phyloP scores from a whole-genome alignment of 306 rosid genomes.

The Glycine soja region DNA sequence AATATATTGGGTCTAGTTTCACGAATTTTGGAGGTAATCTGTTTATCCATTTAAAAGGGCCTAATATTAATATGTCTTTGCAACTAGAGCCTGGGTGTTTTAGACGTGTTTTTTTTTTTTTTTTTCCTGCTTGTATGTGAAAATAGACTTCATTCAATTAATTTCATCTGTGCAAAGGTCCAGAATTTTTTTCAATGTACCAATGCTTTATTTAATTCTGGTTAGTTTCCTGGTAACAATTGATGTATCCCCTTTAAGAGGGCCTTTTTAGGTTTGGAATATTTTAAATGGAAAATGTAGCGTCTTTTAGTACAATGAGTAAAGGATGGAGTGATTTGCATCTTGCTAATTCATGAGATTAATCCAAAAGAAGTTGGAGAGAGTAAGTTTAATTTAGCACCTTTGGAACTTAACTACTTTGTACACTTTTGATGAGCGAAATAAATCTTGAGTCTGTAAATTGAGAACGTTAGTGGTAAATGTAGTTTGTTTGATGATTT shows the following conservation, averaged over 20 bases:
- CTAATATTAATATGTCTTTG: background rate
- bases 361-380: background rate
- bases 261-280: background rate
- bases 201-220: background rate
- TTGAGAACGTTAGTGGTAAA: background rate
- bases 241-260: background rate
- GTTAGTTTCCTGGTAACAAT: background rate
- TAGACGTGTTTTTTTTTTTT: too few species aligned
- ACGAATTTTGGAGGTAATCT: background rate
- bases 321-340: background rate
- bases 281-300: background rate
- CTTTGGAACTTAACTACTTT: background rate
- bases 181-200: too few species aligned
- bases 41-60: background rate
- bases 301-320: background rate
- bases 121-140: background rate
- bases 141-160: constrained; percentile 2
- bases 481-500: constrained; percentile 27
- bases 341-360: constrained; percentile 17
- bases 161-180: background rate
- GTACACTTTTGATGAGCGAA: background rate
- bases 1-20: background rate
- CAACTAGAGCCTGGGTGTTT: background rate
- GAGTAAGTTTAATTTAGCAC: constrained; percentile 4
- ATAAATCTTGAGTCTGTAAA: constrained; percentile 10